phyloP scores from a whole-genome alignment of 371 early-diverging fungal genomes.

The Mucor mucedo region DNA sequence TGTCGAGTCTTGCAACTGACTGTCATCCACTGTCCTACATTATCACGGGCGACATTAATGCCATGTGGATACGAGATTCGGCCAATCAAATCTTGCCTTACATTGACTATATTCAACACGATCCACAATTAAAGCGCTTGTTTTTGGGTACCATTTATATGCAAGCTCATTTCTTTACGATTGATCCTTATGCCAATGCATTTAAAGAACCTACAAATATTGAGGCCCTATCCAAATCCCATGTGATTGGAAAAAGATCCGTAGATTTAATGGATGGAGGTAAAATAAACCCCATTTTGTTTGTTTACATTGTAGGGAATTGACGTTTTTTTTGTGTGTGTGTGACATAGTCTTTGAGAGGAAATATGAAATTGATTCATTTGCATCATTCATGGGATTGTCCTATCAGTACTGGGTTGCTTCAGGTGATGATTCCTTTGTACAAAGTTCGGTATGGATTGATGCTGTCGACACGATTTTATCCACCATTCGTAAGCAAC shows the following conservation, averaged over 20 bases:
- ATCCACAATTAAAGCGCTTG: conserved; percentile 44
- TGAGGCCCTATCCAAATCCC: conserved; percentile 8
- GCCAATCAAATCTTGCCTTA: conserved; percentile 69
- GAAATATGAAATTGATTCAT: conserved; percentile 63
- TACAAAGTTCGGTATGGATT: conserved; percentile 38
- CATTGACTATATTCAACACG: conserved; percentile 47
- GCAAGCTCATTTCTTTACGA: conserved; percentile 58
- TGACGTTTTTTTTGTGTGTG: not conserved
- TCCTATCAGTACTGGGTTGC: conserved; percentile 49
- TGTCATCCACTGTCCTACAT: conserved; percentile 59
- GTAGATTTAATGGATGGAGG: conserved; percentile 17
- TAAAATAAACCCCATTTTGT: not conserved
- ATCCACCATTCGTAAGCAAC: conserved; percentile 37
- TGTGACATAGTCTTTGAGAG: conserved; percentile 37
- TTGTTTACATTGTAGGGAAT: too few relatives aligned
- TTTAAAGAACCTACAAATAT: conserved; percentile 42
- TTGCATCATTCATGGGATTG: conserved; percentile 58
- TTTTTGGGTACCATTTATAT: conserved; percentile 59
- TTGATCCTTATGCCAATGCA: conserved; percentile 58
- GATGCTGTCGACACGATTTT: conserved; percentile 43
- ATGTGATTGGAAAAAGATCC: not conserved
- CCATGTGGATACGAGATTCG: conserved; percentile 74
- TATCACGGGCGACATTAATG: conserved; percentile 72
- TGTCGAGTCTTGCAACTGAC: not conserved
- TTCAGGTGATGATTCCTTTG: conserved; percentile 47